Conservation (phyloP, 2,329 filamentous ascomycete genomes). For the Curvularia lunata region DNA sequence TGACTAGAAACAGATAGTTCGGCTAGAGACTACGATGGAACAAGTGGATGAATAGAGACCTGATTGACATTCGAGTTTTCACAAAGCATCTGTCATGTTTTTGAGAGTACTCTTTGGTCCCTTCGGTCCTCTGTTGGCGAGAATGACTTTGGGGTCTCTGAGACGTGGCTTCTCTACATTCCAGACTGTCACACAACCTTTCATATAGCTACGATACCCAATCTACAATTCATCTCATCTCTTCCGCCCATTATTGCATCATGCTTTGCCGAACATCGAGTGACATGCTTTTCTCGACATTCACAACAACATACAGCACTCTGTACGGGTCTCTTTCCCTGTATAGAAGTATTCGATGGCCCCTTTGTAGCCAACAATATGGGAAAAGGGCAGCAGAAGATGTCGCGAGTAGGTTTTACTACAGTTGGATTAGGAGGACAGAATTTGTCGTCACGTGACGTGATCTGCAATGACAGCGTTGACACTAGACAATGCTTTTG, state of each 20-base stretch:
- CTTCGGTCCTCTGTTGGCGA: background rate
- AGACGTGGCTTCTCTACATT: constrained; percentile 2
- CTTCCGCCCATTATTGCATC: background rate
- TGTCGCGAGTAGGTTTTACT: too few species aligned
- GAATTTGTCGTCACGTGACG: constrained; percentile 62
- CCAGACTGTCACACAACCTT: background rate
- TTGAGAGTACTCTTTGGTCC: constrained; percentile 33
- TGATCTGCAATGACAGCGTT: constrained; percentile 41
- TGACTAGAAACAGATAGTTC: constrained; percentile 14
- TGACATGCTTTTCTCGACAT: constrained; percentile 12
- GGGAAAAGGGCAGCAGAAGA: constrained; percentile 47
- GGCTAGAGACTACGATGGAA: background rate
- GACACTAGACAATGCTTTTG: constrained; percentile 48
- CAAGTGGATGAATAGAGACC: background rate
- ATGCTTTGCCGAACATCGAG: constrained; percentile 9
- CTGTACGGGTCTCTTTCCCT: constrained; percentile 16
- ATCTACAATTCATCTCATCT: background rate
- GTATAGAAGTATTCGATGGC: too few species aligned
- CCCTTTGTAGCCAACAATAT: too few species aligned
- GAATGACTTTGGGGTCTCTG: background rate
- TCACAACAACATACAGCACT: constrained; percentile 31
- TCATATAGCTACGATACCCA: background rate
- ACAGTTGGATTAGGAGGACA: too few species aligned
- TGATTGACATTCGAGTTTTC: background rate
- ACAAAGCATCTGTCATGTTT: background rate